Conservation (phyloP, 345 rosid genomes). For the Fremontodendron californicum region DNA sequence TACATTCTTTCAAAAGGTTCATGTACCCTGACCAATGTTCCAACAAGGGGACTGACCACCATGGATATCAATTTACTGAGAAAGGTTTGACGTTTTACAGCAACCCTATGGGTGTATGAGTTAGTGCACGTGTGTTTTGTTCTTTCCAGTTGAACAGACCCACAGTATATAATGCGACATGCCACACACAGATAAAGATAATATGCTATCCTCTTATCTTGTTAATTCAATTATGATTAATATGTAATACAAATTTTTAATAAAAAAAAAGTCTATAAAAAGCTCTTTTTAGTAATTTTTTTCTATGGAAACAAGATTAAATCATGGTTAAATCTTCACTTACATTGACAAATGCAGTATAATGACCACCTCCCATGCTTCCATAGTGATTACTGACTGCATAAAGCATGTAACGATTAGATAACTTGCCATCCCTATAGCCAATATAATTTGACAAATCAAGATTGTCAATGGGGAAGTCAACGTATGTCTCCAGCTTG, state of each 20-base stretch:
- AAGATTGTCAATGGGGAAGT: conserved; percentile 83
- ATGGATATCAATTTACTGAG: not conserved
- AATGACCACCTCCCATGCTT: conserved; percentile 98
- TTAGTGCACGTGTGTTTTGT: not conserved
- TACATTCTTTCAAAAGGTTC: not conserved
- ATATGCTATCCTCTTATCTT: not conserved
- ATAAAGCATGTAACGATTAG: conserved; percentile 76
- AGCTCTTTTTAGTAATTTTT: not conserved
- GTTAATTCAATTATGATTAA: not conserved
- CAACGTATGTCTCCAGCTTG: conserved; percentile 89
- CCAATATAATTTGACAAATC: conserved; percentile 74
- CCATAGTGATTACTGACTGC: conserved; percentile 97
- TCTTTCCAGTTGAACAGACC: not conserved
- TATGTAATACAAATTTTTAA: not conserved
- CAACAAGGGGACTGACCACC: not conserved
- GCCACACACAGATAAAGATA: not conserved
- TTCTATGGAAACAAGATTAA: not conserved
- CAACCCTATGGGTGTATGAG: not conserved
- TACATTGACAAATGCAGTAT: conserved; percentile 97
- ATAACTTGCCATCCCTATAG: conserved; percentile 41
- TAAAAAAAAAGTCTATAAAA: not conserved
- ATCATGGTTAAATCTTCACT: conserved; percentile 30
- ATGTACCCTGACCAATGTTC: not conserved
- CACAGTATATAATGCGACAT: not conserved
- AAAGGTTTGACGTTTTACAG: not conserved